These are phyloP conservation scores for Lagerstroemia speciosa DNA, from an alignment of 345 rosid species.

Conservation along the genomic window DNA sequence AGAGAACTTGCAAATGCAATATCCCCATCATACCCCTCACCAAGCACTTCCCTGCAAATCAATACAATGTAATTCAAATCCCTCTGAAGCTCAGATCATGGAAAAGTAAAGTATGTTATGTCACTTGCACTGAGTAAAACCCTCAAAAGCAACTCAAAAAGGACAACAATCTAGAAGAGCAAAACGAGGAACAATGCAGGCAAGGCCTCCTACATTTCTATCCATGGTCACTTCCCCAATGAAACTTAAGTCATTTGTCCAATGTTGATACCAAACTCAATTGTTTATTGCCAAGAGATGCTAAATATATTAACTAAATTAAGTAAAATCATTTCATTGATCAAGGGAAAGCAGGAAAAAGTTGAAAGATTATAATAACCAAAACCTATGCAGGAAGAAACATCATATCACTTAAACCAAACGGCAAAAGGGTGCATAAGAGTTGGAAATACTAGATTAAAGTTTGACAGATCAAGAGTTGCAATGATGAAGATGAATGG, in stretches of 20 bases:
- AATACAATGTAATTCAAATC: background rate
- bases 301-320: background rate
- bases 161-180: background rate
- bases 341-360: background rate
- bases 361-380: background rate
- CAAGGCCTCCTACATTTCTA: background rate
- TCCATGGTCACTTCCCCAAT: background rate
- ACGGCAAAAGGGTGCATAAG: background rate
- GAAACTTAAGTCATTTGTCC: background rate
- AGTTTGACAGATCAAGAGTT: background rate
- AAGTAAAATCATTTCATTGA: background rate
- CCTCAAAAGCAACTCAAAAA: background rate
- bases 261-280: background rate
- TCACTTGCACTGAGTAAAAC: background rate
- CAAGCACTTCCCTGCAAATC: constrained; percentile 80
- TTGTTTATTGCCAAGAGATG: background rate
- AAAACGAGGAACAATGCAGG: background rate
- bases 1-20: constrained; percentile 96
- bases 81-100: background rate
- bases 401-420: background rate
- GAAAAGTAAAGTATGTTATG: background rate
- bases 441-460: background rate
- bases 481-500: background rate
- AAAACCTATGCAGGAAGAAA: background rate
- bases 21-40: constrained; percentile 95